phyloP scores from a whole-genome alignment of 1,284 basidiomycete species.

The Garcileccinum viscosum region DNA sequence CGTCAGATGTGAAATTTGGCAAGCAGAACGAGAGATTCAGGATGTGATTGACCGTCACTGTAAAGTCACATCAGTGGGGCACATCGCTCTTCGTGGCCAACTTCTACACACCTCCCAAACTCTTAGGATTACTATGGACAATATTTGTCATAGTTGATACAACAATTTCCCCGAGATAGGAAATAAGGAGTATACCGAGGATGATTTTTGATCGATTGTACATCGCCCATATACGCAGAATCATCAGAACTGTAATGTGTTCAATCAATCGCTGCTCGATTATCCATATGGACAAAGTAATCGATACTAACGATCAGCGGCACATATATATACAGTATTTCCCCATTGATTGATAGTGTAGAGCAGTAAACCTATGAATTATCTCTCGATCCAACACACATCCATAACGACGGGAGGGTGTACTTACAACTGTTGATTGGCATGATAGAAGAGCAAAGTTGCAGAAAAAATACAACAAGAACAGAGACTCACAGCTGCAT shows the following conservation, averaged over 20 bases:
- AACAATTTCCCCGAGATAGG: neutral
- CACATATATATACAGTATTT: neutral
- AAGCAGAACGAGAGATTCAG: too few relatives aligned
- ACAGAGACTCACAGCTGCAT: neutral
- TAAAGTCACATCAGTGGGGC: too few relatives aligned
- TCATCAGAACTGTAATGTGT: too few relatives aligned
- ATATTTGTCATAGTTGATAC: neutral
- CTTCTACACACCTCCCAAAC: neutral
- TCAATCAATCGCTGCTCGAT: too few relatives aligned
- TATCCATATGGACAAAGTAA: neutral
- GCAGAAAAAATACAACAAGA: neutral
- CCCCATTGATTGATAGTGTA: neutral
- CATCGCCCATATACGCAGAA: too few relatives aligned
- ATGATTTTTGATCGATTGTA: too few relatives aligned
- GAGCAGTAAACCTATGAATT: neutral
- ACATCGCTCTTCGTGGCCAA: too few relatives aligned
- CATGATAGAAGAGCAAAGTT: neutral
- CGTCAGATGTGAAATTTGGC: neutral
- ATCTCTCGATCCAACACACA: neutral
- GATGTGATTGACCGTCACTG: too few relatives aligned
- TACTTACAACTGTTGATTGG: neutral
- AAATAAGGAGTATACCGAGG: too few relatives aligned
- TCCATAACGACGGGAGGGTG: neutral
- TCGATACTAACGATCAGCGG: neutral
- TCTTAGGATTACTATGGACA: neutral